phyloP scores from a whole-genome alignment of 805 yeast species.

The Ogataea siamensis region DNA sequence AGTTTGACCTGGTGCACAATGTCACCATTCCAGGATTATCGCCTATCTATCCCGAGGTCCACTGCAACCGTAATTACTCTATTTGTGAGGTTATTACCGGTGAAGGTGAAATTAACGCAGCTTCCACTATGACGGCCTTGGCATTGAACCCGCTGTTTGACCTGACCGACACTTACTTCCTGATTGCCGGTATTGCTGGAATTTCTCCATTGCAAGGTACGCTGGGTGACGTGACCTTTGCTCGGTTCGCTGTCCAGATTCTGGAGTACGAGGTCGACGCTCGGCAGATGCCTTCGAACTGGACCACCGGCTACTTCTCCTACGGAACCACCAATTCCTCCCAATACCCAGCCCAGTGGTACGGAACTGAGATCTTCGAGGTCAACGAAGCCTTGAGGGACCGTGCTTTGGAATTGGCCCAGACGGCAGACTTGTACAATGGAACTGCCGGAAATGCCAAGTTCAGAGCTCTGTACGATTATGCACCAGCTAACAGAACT shows the following conservation, averaged over 20 bases:
- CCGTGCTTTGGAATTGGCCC: conserved; percentile 53
- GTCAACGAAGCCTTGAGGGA: conserved; percentile 57
- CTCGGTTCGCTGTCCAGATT: conserved; percentile 61
- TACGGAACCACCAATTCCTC: conserved; percentile 50
- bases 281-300: conserved; percentile 46
- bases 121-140: conserved; percentile 54
- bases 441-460: conserved; percentile 45
- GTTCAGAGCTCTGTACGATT: conserved; percentile 48
- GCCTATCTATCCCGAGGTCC: conserved; percentile 54
- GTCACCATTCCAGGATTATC: conserved; percentile 66
- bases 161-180: conserved; percentile 56
- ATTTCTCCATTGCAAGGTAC: conserved; percentile 56
- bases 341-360: conserved; percentile 51
- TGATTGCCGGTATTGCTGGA: conserved; percentile 67
- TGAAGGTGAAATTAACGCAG: conserved; percentile 68
- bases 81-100: conserved; percentile 67
- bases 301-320: conserved; percentile 61
- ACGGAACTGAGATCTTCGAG: conserved; percentile 67
- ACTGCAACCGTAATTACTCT: conserved; percentile 51
- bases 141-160: conserved; percentile 54
- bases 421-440: conserved; percentile 40
- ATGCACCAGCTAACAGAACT: conserved; percentile 47
- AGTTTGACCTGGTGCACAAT: conserved; percentile 48
- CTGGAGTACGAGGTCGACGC: conserved; percentile 59
- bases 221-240: conserved; percentile 58